Percentiles rank a stretch among this genome's conserved stretches.
Evolutionary conservation across 495 filamentous ascomycete genomes (phyloP).

Genomic region (Podospora appendiculata): DNA sequence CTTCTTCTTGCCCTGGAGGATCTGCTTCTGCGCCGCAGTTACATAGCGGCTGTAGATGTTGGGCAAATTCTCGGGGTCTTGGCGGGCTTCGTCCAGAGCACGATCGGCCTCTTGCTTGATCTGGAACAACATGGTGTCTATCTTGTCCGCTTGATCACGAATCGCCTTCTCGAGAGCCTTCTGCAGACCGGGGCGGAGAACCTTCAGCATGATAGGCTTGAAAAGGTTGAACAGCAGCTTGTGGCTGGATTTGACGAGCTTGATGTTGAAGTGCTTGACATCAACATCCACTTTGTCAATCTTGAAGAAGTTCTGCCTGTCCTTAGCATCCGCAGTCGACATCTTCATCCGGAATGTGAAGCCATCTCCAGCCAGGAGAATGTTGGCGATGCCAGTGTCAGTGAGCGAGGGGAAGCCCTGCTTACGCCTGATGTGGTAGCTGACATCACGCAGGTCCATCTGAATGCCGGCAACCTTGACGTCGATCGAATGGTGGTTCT

Average conservation of each 20-base stretch:
- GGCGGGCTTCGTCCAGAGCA: slow-evolving; percentile 54
- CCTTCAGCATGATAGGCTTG: slow-evolving; percentile 80
- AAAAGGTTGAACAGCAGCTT: slow-evolving; percentile 82
- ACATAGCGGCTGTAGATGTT: slow-evolving; percentile 86
- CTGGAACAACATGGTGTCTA: slow-evolving; percentile 62
- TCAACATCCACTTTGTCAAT: slow-evolving; percentile 80
- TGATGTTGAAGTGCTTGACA: slow-evolving; percentile 80
- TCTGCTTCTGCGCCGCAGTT: slow-evolving; percentile 62
- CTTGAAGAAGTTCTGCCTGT: slow-evolving; percentile 84
- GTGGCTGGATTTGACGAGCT: slow-evolving; percentile 87
- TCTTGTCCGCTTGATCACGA: slow-evolving; percentile 62
- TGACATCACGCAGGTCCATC: slow-evolving; percentile 79
- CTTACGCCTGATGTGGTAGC: slow-evolving; percentile 94
- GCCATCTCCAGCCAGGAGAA: slow-evolving; percentile 80
- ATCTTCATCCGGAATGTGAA: slow-evolving; percentile 90
- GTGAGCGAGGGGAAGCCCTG: slow-evolving; percentile 87
- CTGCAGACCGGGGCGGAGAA: slow-evolving; percentile 73
- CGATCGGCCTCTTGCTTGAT: slow-evolving; percentile 78
- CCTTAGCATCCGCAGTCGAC: slow-evolving; percentile 68
- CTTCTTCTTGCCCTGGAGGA: slow-evolving; percentile 68
- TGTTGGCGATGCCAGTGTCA: slow-evolving; percentile 84
- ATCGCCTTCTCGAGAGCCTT: slow-evolving; percentile 86
- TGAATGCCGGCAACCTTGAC: slow-evolving; percentile 84
- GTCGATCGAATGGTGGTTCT: slow-evolving; percentile 73
- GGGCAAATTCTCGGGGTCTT: slow-evolving; percentile 67